Percentiles rank a stretch among this genome's conserved stretches.
phyloP scores from a whole-genome alignment of 1,284 basidiomycete genomes.

The Ceratobasidium sp. region DNA sequence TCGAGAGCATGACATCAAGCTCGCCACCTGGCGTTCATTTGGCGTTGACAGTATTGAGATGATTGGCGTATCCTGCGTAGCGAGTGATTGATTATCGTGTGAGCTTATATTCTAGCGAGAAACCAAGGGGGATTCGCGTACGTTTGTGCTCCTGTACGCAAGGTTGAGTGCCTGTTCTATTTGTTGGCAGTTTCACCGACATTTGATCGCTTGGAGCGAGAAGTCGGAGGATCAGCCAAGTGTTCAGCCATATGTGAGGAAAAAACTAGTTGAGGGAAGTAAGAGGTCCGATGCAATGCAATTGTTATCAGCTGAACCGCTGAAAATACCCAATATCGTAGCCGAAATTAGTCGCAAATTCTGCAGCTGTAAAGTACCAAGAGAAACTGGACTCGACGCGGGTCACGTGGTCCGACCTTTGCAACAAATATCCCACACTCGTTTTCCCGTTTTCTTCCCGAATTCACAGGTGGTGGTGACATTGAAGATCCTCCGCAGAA shows the following conservation, averaged over 20 bases:
- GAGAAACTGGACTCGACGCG: background rate
- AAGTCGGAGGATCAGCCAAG: background rate
- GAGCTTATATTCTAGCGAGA: background rate
- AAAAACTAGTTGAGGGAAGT: background rate
- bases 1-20: constrained; percentile 26
- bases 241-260: background rate
- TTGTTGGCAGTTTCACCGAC: background rate
- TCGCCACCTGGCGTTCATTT: background rate
- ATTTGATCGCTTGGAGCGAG: constrained; percentile 19
- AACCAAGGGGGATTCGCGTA: background rate
- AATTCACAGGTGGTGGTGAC: background rate
- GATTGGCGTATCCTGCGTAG: constrained; percentile 15
- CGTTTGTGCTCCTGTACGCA: background rate
- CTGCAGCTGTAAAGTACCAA: background rate
- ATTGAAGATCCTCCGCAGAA: background rate
- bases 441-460: background rate
- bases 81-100: constrained; percentile 12
- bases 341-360: no score
- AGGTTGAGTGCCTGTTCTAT: background rate
- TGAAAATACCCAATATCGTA: background rate
- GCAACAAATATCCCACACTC: background rate
- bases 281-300: background rate
- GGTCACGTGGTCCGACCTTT: background rate
- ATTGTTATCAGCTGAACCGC: background rate
- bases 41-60: background rate